Evolutionary conservation across 441 rosid genomes (phyloP).

Genomic region (Populus hybrid): DNA sequence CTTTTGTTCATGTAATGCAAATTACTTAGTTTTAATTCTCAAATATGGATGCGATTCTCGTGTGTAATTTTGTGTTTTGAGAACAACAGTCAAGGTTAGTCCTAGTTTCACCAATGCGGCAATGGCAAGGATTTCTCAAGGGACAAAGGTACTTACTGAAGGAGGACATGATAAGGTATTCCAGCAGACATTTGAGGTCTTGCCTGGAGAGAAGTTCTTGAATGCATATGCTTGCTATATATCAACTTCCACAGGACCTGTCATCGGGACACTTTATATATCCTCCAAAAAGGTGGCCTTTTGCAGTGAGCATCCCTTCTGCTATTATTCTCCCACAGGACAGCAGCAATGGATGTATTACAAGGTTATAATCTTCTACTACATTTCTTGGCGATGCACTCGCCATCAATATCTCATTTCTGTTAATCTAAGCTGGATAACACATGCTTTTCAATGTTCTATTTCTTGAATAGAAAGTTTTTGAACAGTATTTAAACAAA

Average conservation of each 20-base stretch:
- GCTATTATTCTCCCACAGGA: slow-evolving; percentile 41
- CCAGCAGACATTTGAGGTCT: slow-evolving; percentile 51
- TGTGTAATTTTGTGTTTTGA: background rate
- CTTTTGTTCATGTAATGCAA: background rate
- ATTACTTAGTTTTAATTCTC: background rate
- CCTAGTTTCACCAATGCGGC: slow-evolving; percentile 74
- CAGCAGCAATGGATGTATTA: slow-evolving; percentile 54
- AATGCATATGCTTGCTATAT: slow-evolving; percentile 74
- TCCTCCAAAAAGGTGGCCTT: slow-evolving; percentile 59
- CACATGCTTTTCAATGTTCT: background rate
- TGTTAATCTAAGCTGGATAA: background rate
- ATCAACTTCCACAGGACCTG: slow-evolving; percentile 75
- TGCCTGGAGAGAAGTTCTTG: slow-evolving; percentile 62
- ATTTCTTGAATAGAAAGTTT: background rate
- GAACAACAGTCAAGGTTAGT: slow-evolving; percentile 50
- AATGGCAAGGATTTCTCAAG: slow-evolving; percentile 71
- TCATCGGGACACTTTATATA: slow-evolving; percentile 67
- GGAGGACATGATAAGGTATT: slow-evolving; percentile 80
- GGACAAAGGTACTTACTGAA: slow-evolving; percentile 66
- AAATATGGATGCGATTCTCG: background rate
- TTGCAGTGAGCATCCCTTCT: slow-evolving; percentile 66
- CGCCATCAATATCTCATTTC: background rate
- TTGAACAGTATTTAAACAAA: background rate
- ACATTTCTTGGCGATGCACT: background rate
- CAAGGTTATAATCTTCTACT: slow-evolving; percentile 47